phyloP scores from a whole-genome alignment of 805 yeast species.

The Jamesozyma piceae region DNA sequence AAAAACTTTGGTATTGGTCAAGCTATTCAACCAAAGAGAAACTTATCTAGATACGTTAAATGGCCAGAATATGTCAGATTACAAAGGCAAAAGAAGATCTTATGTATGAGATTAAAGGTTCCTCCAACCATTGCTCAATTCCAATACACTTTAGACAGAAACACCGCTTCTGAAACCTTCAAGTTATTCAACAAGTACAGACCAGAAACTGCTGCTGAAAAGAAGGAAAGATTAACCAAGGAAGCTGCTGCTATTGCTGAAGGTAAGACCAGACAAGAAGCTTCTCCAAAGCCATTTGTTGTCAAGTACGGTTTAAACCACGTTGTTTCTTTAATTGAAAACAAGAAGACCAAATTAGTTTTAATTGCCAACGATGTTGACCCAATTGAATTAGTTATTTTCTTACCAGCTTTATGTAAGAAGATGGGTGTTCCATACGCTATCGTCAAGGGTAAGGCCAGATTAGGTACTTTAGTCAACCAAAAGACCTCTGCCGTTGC shows the following conservation, averaged over 20 bases:
- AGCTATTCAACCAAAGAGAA: slow-evolving; percentile 87
- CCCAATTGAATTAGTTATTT: slow-evolving; percentile 95
- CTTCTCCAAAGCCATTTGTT: slow-evolving; percentile 90
- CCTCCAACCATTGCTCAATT: slow-evolving; percentile 98
- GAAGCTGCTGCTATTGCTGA: slow-evolving; percentile 99
- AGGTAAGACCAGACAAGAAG: slow-evolving; percentile 95
- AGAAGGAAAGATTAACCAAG: slow-evolving; percentile 97
- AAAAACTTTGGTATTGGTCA: slow-evolving; percentile 96
- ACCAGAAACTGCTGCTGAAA: slow-evolving; percentile 95
- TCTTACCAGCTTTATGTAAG: slow-evolving; percentile 97
- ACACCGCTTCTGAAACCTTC: slow-evolving; percentile 95
- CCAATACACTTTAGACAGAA: slow-evolving; percentile 93
- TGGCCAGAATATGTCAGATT: slow-evolving; percentile 98
- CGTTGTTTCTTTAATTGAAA: slow-evolving; percentile 92
- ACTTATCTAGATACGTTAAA: slow-evolving; percentile 93
- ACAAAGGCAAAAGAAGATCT: slow-evolving; percentile 97
- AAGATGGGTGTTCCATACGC: slow-evolving; percentile 99
- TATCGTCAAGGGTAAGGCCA: slow-evolving; percentile 95
- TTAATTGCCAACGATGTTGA: slow-evolving; percentile 98
- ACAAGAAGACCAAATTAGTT: slow-evolving; percentile 96
- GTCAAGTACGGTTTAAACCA: slow-evolving; percentile 99
- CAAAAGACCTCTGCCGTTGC: slow-evolving; percentile 96
- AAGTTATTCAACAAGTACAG: slow-evolving; percentile 98
- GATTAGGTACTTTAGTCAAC: slow-evolving; percentile 96
- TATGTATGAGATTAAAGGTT: slow-evolving; percentile 92